Conservation (phyloP, 225 moss, liverwort and hornwort genomes). For the Bryoerythrophyllum caledonicum region DNA sequence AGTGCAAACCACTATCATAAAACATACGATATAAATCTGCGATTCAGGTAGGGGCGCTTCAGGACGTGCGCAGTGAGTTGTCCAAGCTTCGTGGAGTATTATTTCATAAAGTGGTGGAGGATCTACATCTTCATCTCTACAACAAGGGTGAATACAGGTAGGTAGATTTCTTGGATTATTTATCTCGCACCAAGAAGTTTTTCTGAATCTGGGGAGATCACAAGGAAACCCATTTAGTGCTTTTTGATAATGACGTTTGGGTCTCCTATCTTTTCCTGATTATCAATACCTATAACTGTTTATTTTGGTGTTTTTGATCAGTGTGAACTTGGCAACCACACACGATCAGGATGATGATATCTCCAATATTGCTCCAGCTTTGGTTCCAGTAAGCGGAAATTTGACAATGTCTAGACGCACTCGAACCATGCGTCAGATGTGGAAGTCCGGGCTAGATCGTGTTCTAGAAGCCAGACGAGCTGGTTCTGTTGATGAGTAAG, state of each 20-base stretch:
- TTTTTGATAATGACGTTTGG: constrained; percentile 5
- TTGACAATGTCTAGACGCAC: constrained; percentile 90
- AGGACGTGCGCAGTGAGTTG: constrained; percentile 97
- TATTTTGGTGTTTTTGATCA: constrained; percentile 43
- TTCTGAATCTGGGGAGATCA: background rate
- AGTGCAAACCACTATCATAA: background rate
- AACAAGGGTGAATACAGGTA: constrained; percentile 99
- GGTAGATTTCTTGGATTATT: constrained; percentile 20
- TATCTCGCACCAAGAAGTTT: background rate
- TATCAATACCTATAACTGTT: background rate
- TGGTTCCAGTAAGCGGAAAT: constrained; percentile 88
- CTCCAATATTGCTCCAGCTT: constrained; percentile 82
- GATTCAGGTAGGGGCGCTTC: constrained; percentile 90
- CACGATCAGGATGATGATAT: constrained; percentile 91
- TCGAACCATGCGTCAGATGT: constrained; percentile 90
- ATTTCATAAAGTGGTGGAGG: constrained; percentile 95
- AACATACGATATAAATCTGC: constrained; percentile 12
- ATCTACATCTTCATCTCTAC: constrained; percentile 96
- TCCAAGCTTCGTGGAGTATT: constrained; percentile 90
- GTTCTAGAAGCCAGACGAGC: constrained; percentile 82
- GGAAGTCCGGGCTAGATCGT: constrained; percentile 90
- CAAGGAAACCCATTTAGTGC: background rate
- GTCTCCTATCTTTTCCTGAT: constrained; percentile 10
- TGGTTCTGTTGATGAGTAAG: constrained; percentile 92
- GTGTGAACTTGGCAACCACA: constrained; percentile 77